Base-by-base conservation (phyloP, 2,329 filamentous ascomycete genomes). In the Diaporthe helianthi region DNA sequence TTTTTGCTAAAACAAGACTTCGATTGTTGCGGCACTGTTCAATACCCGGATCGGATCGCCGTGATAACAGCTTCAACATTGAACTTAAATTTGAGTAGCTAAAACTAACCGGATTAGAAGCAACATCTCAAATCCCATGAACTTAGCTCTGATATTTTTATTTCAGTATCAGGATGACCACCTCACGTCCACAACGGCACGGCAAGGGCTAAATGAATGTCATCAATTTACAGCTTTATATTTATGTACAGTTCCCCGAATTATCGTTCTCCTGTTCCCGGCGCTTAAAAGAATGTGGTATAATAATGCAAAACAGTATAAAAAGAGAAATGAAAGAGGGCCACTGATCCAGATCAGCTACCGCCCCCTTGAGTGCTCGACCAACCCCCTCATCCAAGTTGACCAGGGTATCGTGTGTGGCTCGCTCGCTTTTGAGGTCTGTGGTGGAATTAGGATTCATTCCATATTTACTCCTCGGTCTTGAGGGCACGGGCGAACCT, bases 401-500 rank as follows among this genome's bases (percentile, higher is more conserved):
- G 58, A 49, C 41, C 58, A 63, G 58, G 58, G 58, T 49, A 63
- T 63, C 44, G 38, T 33, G 44, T 60, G 41, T n/a, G 26, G 8
- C 19, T 17, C 36, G 8, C 19, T 17, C 36, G 15, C 9, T 7
- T 24, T 19, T 44, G 22, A 26, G 36, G 24, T n/a, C 26, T 29
- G 36, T n/a, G n/a, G n/a, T n/a, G n/a, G n/a, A 2, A 15, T 17
- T 58, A 13, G 3, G 4, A 38, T 12, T 0, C 8, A 15, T 10
- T 24, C 13, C 13, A 3, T 5, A 38, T 54, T 46, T 71, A 47
- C 61, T 61, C 41, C 63, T 71, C 63, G 1, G 61, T 52, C 63
- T 69, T 69, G 67, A 71, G 67, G 51, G 63, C 61, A 36, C 67
- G 67, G 51, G 70, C 70, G 47, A 71, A 71, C 36, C 70, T 68